Evolutionary conservation across 2,329 filamentous ascomycete species (phyloP), one percentile per base, ranked within the genome.

Genomic region (Alternaria consortialis): DNA sequence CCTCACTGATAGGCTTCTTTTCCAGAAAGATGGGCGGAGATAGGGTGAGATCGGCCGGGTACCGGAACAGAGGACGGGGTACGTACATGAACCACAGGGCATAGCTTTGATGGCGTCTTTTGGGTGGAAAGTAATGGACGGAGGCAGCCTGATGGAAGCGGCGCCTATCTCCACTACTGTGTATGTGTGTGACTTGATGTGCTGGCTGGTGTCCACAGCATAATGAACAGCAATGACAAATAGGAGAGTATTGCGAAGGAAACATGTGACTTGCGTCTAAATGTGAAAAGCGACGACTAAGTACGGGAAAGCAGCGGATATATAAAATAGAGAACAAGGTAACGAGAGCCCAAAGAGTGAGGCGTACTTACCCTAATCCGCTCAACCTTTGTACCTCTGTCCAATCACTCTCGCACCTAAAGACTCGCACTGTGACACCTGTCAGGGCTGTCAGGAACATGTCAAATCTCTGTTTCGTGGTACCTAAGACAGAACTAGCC

Each of bases 401-500:
- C 39, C 17, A 48, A 44, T 39, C 37, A 34, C 29, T 34, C n/a
- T 34, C 48, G 34, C 42, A 23, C 29, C 34, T 25, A 51, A 44
- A 62, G 47, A 58, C 66, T 69, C 65, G 68, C 56, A 72, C 68
- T 37, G 52, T 69, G 52, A 37, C 56, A 71, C 65, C 69, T 72
- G 66, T 72, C 69, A 72, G 64, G 20, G 47, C 62, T 70, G 68
- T 70, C 67, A 70, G 55, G 56, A 48, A 51, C 59, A 62, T 64
- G 61, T 44, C 53, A 58, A 51, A 53, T 55, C 56, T 43, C 25
- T 43, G 31, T 48, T n/a, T 51, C 40, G 64, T 62, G 54, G 58
- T 47, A 58, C 63, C 48, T 47, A 5, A 29, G 15, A 39, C 36
- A 8, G 4, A 31, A 20, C 44, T 42, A 50, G 53, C 54, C 25